These are phyloP conservation scores for Schizonepeta tenuifolia DNA, from an alignment of 257 asterid genomes.

Conservation along the genomic window DNA sequence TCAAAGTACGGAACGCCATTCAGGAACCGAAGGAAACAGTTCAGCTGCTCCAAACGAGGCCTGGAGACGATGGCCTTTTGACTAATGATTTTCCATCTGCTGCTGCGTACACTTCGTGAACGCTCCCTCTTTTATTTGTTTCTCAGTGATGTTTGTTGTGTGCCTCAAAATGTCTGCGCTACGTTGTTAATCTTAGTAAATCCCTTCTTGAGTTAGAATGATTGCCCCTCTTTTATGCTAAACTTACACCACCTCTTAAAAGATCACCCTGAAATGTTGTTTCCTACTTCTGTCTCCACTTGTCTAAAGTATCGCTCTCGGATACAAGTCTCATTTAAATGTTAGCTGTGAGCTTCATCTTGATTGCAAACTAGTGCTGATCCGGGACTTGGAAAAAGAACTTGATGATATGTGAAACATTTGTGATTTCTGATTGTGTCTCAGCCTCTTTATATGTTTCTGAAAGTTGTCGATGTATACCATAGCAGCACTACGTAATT, in stretches of 20 bases:
- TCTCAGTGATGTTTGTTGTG: slow-evolving; percentile 24
- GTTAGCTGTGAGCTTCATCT: slow-evolving; percentile 17
- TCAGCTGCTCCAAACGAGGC: slow-evolving; percentile 47
- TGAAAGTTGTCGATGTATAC: neutral
- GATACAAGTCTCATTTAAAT: neutral
- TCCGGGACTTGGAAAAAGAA: neutral
- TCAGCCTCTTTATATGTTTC: neutral
- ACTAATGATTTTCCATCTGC: slow-evolving; percentile 38
- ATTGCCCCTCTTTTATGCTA: slow-evolving; percentile 21
- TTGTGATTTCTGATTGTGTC: neutral
- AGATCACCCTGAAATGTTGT: slow-evolving; percentile 20
- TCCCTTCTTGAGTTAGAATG: slow-evolving; percentile 21
- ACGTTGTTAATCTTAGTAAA: slow-evolving; percentile 27
- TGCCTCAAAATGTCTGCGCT: slow-evolving; percentile 30
- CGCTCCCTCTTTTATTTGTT: neutral
- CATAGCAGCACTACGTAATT: too few species aligned
- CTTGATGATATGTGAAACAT: neutral
- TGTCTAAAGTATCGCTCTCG: slow-evolving; percentile 24
- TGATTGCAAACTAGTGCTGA: slow-evolving; percentile 8
- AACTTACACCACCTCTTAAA: slow-evolving; percentile 31
- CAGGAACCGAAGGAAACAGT: slow-evolving; percentile 47
- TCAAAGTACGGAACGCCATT: slow-evolving; percentile 42
- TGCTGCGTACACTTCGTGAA: slow-evolving; percentile 3
- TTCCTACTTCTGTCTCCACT: slow-evolving; percentile 1
- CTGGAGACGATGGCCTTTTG: slow-evolving; percentile 51